Evolutionary conservation across 305 asterid species (phyloP), one percentile per base, ranked within the genome.

Genomic region (Fraxinus latifolia): DNA sequence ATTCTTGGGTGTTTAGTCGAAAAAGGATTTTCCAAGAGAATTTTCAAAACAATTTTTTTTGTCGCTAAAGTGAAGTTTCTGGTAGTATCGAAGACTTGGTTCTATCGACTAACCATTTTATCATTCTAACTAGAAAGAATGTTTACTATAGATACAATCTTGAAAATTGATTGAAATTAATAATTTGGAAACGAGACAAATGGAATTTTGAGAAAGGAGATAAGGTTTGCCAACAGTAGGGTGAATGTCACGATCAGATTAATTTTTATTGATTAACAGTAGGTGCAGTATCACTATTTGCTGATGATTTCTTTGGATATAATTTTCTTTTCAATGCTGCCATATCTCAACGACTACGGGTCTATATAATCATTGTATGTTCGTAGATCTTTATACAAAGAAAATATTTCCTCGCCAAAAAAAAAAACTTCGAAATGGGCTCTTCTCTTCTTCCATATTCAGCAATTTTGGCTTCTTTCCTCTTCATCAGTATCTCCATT

Each of bases 231-330:
- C 15, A 7, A 29, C 74, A 23, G 37, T 11, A 78, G 83, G 71
- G 81, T 74, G 79, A 79, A 82, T 85, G 82, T 82, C 83, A 60
- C 67, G 19, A 71, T 82, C 87, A 85, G 60, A 82, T 85, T 81
- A 78, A 67, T 72, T 37, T 82, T 78, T 65, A 76, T 81, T 78
- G 70, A 78, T 47, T 47, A 76, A 76, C 82, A 37, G 80, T 85
- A 79, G 88, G 86, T 85, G 76, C 1, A 77, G 80, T 82, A 76
- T 79, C 74, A 12, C 71, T 21, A 75, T 53, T 71, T 83, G 67
- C 81, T 27, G 19, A 74, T 82, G 77, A n/a, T 85, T 79, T 68
- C 83, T 85, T 82, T 79, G 73, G 73, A 9, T 75, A 37, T 82
- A 85, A 76, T 85, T 31, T 71, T 80, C 81, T 76, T 74, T 58